Percentiles rank a stretch among this genome's conserved stretches.
Conservation (phyloP, 805 yeast genomes). For the Metschnikowia borealis region DNA sequence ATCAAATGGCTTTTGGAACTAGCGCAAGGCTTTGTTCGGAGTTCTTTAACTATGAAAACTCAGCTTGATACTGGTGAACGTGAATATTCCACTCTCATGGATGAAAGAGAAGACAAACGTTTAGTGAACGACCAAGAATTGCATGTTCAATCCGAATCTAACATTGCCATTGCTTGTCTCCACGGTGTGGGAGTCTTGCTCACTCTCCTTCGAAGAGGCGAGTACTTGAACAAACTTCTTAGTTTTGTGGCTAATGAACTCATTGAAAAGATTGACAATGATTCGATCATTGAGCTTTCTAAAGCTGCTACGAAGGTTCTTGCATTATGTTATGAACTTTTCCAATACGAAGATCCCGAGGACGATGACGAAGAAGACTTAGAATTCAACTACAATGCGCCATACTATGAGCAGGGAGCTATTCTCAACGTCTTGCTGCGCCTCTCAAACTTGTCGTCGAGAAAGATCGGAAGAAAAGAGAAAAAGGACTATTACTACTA, state of each 20-base stretch:
- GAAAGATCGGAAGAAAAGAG: conserved; percentile 58
- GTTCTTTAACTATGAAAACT: conserved; percentile 27
- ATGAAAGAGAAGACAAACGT: conserved; percentile 34
- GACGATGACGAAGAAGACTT: conserved; percentile 38
- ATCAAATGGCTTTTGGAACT: conserved; percentile 41
- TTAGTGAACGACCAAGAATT: conserved; percentile 31
- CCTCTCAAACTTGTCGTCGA: conserved; percentile 50
- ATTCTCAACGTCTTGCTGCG: conserved; percentile 37
- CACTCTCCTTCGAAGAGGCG: conserved; percentile 42
- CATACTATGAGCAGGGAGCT: conserved; percentile 52
- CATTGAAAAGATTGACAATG: conserved; percentile 41
- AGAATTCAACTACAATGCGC: conserved; percentile 44
- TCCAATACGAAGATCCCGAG: conserved; percentile 39
- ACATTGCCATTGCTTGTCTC: conserved; percentile 39
- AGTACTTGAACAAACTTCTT: conserved; percentile 37
- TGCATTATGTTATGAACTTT: conserved; percentile 54
- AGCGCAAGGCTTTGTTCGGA: conserved; percentile 36
- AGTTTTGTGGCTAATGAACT: conserved; percentile 29
- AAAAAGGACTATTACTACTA: no score
- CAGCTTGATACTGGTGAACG: conserved; percentile 40
- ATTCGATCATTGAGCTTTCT: conserved; percentile 41
- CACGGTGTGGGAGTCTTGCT: conserved; percentile 46
- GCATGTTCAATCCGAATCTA: conserved; percentile 31
- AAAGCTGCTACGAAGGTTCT: conserved; percentile 54
- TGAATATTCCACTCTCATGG: conserved; percentile 38